These are phyloP conservation scores for Fusarium sterilihyphosum DNA, from an alignment of 2,329 filamentous ascomycete genomes.

Conservation along the genomic window DNA sequence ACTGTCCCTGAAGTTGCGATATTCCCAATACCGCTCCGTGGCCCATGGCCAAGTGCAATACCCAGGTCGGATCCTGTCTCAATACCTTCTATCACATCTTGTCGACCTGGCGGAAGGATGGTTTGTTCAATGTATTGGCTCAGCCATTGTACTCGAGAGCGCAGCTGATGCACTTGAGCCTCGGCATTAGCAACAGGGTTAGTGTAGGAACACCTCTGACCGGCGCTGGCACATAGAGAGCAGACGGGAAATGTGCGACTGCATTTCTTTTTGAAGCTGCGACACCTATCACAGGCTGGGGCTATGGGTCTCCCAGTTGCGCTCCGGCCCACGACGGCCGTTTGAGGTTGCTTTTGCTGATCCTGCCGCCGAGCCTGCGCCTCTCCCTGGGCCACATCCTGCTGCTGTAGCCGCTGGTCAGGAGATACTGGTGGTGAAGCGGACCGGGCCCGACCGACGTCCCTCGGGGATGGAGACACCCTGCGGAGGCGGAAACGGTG, in stretches of 20 bases:
- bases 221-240: conserved; percentile 52
- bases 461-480: conserved; percentile 39
- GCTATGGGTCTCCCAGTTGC: conserved; percentile 20
- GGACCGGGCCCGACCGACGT: conserved; percentile 42
- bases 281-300: conserved; percentile 54
- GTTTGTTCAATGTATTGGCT: conserved; percentile 50
- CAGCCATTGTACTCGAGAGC: conserved; percentile 54
- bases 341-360: conserved; percentile 9
- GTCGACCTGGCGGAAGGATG: conserved; percentile 36
- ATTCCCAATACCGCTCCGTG: background rate
- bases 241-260: conserved; percentile 54
- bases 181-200: conserved; percentile 47
- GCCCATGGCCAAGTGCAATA: conserved; percentile 8
- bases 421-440: conserved; percentile 41
- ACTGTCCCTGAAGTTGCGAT: conserved; percentile 1
- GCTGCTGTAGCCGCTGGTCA: conserved; percentile 15
- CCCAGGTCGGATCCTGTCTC: conserved; percentile 50
- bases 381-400: conserved; percentile 24
- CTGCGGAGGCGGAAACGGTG: conserved; percentile 41
- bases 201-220: conserved; percentile 50
- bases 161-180: conserved; percentile 50
- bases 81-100: conserved; percentile 46
- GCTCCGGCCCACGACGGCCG: background rate
- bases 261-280: conserved; percentile 58
- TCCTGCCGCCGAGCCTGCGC: conserved; percentile 26